phyloP scores from a whole-genome alignment of 179 eudicot genomes.

The Beta macrorhiza region DNA sequence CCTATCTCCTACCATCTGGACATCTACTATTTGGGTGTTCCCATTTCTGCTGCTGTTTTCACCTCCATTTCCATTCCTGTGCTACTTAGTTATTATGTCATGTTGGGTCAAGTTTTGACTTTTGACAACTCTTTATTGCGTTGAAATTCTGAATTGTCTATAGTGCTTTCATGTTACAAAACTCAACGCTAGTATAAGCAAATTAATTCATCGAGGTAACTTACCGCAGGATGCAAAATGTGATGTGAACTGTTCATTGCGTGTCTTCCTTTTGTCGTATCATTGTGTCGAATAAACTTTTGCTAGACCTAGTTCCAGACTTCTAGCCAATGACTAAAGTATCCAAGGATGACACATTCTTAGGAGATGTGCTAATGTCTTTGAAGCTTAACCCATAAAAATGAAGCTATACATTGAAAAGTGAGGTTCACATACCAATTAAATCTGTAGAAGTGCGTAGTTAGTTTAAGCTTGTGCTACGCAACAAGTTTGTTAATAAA shows the following conservation, averaged over 20 bases:
- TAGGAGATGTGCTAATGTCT: not conserved
- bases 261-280: not conserved
- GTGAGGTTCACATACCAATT: not conserved
- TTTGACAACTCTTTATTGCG: not conserved
- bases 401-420: not conserved
- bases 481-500: not conserved
- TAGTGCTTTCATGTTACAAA: not conserved
- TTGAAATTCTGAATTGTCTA: not conserved
- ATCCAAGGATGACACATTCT: not conserved
- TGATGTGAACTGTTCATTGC: not conserved
- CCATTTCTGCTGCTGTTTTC: no score
- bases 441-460: not conserved
- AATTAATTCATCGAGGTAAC: not conserved
- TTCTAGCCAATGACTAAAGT: not conserved
- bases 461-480: not conserved
- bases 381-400: no score
- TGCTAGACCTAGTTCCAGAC: not conserved
- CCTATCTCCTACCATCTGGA: no score
- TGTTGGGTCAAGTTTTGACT: not conserved
- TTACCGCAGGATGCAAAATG: not conserved
- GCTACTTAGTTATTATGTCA: not conserved
- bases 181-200: not conserved
- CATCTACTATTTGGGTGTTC: no score
- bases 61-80: not conserved
- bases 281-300: not conserved